These are phyloP conservation scores for Pouteria campechiana DNA, from an alignment of 179 eudicot genomes.

Conservation along the genomic window DNA sequence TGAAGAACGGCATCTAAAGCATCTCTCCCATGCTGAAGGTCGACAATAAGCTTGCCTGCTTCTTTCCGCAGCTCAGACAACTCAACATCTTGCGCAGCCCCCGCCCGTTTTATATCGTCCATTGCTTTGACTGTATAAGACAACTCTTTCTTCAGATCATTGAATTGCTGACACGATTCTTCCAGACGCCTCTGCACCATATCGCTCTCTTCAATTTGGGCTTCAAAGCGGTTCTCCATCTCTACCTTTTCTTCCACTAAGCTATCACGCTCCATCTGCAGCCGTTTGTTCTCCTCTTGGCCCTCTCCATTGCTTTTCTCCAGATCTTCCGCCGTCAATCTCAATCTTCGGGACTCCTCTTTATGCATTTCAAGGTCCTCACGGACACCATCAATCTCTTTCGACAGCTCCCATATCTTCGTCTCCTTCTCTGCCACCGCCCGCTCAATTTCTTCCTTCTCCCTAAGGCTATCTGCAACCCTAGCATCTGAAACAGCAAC, in stretches of 20 bases:
- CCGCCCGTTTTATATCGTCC: too few relatives aligned
- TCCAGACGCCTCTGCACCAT: constrained; percentile 12
- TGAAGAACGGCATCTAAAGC: too few relatives aligned
- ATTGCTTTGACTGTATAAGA: constrained; percentile 15
- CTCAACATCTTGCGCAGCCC: too few relatives aligned
- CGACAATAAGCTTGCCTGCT: too few relatives aligned
- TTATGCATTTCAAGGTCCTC: constrained; percentile 10
- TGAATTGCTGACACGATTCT: constrained; percentile 22
- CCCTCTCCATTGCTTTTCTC: constrained; percentile 32
- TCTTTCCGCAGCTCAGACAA: too few relatives aligned
- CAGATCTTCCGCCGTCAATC: constrained; percentile 16
- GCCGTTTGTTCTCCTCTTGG: constrained; percentile 14
- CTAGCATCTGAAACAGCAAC: constrained; percentile 21
- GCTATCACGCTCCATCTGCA: constrained; percentile 13
- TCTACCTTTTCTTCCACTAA: constrained; percentile 30
- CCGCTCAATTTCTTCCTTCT: constrained; percentile 21
- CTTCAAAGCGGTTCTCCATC: constrained; percentile 22
- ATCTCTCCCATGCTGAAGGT: too few relatives aligned
- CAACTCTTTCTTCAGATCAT: constrained; percentile 9
- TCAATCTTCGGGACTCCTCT: constrained; percentile 23
- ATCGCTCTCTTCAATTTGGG: constrained; percentile 26
- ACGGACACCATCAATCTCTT: constrained; percentile 12
- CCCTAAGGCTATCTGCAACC: constrained; percentile 12
- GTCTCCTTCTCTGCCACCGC: constrained; percentile 11
- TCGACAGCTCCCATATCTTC: constrained; percentile 27